A percentile compares a stretch with the other conserved stretches of the same genome.
These are phyloP conservation scores for Xylaria sp. DNA, from an alignment of 2,329 filamentous ascomycete genomes.

Conservation along the genomic window DNA sequence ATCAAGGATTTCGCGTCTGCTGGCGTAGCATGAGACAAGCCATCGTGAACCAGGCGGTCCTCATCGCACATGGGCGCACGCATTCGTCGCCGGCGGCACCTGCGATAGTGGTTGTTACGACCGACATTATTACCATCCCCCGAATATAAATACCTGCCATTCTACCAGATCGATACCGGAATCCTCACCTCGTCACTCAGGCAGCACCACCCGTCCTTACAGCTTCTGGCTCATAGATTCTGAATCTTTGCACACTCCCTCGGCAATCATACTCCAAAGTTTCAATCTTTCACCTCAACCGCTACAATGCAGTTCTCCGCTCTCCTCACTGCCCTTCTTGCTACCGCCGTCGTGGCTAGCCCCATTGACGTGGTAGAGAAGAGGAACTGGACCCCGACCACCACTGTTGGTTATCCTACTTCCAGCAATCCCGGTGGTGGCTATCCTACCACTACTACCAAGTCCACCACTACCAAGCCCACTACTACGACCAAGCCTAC, in stretches of 20 bases:
- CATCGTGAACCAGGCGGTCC: background rate
- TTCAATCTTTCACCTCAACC: background rate
- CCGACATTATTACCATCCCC: background rate
- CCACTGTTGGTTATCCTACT: background rate
- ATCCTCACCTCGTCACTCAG: background rate
- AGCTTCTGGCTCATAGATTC: background rate
- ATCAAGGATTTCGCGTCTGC: background rate
- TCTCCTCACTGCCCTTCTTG: background rate
- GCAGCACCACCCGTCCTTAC: background rate
- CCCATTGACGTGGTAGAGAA: background rate
- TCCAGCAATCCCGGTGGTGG: background rate
- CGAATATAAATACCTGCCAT: background rate
- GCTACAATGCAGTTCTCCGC: background rate
- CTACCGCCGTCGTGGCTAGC: background rate
- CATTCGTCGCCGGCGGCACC: background rate
- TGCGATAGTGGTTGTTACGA: background rate
- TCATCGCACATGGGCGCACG: background rate
- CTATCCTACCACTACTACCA: background rate
- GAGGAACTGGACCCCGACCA: background rate
- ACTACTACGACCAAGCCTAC: too few species aligned
- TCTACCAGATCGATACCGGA: background rate
- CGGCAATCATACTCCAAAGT: background rate
- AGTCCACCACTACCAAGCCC: background rate
- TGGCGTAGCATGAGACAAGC: background rate
- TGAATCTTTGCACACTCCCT: background rate